Percentiles rank a stretch among this genome's conserved stretches.
phyloP scores from a whole-genome alignment of 2,329 filamentous ascomycete genomes.

The Leptographium galeiforme region DNA sequence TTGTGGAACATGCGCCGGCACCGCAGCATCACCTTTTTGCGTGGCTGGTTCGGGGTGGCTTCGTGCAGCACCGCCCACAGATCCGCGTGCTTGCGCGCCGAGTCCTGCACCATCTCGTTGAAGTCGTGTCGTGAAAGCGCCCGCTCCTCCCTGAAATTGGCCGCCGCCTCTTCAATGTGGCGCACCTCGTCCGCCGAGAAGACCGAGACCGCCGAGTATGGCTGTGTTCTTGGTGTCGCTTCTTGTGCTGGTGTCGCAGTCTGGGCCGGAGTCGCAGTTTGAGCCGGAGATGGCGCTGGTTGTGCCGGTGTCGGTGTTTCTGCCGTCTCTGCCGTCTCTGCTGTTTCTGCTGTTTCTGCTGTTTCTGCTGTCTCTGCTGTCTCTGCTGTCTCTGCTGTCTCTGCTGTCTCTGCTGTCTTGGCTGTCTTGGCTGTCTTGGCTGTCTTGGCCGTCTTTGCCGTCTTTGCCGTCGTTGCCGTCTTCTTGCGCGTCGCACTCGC shows the following conservation, averaged over 20 bases:
- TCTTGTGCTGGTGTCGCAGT: neutral
- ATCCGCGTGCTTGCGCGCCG: slow-evolving; percentile 18
- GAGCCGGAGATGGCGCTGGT: neutral
- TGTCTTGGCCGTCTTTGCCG: neutral
- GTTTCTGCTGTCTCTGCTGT: neutral
- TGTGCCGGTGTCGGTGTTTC: neutral
- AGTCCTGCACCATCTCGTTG: slow-evolving; percentile 30
- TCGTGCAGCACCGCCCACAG: slow-evolving; percentile 38
- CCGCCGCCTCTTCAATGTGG: slow-evolving; percentile 26
- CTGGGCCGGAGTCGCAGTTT: neutral
- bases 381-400: neutral
- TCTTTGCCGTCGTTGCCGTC: neutral
- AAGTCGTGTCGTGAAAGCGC: slow-evolving; percentile 29
- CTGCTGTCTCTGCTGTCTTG: neutral
- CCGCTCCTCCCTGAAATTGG: slow-evolving; percentile 29
- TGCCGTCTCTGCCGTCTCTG: neutral
- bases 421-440: neutral
- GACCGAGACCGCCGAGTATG: slow-evolving; percentile 13
- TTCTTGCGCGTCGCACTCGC: neutral
- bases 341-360: neutral
- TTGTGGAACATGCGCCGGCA: slow-evolving; percentile 54
- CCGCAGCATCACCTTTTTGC: slow-evolving; percentile 40
- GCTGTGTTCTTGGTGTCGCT: slow-evolving; percentile 10
- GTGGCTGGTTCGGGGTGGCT: slow-evolving; percentile 34
- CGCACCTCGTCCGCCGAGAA: slow-evolving; percentile 31